phyloP scores from a whole-genome alignment of 1,284 basidiomycete genomes.

The Termitomyces sp. region DNA sequence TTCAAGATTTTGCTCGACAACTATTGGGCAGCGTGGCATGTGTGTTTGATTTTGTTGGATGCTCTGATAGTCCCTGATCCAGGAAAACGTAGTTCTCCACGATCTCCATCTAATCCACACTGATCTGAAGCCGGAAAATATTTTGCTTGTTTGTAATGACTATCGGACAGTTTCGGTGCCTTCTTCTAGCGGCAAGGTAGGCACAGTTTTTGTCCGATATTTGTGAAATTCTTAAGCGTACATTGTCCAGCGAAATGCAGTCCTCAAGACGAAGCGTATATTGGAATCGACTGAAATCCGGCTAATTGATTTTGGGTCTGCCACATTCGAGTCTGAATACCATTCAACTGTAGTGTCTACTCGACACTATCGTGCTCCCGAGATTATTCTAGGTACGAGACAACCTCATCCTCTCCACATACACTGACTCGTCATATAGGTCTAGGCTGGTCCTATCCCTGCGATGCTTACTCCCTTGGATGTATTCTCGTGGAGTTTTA shows the following conservation, averaged over 20 bases:
- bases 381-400: constrained; percentile 90
- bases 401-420: neutral
- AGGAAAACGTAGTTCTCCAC: constrained; percentile 72
- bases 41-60: constrained; percentile 41
- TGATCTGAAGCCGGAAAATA: constrained; percentile 98
- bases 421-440: constrained; percentile 42
- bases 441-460: constrained; percentile 97
- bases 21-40: constrained; percentile 92
- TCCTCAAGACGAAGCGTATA: constrained; percentile 65
- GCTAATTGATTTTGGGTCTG: constrained; percentile 97
- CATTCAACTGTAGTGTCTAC: constrained; percentile 98
- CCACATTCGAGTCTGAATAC: constrained; percentile 97
- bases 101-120: constrained; percentile 92
- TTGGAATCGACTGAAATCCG: constrained; percentile 89
- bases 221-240: neutral
- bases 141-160: constrained; percentile 88
- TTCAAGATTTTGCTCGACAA: constrained; percentile 93
- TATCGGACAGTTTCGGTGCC: constrained; percentile 55
- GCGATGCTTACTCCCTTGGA: constrained; percentile 97
- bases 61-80: constrained; percentile 14
- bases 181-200: constrained; percentile 51
- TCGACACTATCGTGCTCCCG: constrained; percentile 97
- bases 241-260: constrained; percentile 48
- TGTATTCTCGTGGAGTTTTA: constrained; percentile 99
- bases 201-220: constrained; percentile 10